Conservation (phyloP, 192 early-diverging fungal species). For the Geranomyces michiganensis region DNA sequence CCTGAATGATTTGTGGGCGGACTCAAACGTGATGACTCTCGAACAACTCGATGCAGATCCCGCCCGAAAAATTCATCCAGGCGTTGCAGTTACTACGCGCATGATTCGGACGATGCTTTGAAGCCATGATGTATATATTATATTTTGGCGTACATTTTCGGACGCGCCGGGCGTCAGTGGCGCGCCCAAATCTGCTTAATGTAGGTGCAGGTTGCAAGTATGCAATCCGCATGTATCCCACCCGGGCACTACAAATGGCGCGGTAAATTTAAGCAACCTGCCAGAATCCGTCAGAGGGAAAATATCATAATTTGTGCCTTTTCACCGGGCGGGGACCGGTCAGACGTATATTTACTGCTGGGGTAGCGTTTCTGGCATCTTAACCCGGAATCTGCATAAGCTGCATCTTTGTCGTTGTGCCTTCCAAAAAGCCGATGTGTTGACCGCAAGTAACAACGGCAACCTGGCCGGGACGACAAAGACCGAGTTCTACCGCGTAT, state of each 20-base stretch:
- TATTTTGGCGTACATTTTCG: too few species aligned
- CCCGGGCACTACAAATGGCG: too few species aligned
- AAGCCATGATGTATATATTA: slow-evolving; percentile 6
- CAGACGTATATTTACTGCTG: too few species aligned
- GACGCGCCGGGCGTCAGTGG: too few species aligned
- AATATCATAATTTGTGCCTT: too few species aligned
- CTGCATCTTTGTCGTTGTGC: slow-evolving; percentile 58
- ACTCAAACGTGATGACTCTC: slow-evolving; percentile 49
- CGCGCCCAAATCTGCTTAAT: too few species aligned
- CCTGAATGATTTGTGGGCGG: slow-evolving; percentile 46
- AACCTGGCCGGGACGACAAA: slow-evolving; percentile 59
- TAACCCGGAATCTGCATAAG: slow-evolving; percentile 43
- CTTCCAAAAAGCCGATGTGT: slow-evolving; percentile 41
- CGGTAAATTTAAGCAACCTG: too few species aligned
- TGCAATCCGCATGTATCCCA: too few species aligned
- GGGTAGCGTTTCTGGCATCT: not conserved
- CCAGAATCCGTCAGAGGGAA: too few species aligned
- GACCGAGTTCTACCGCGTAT: slow-evolving; percentile 55
- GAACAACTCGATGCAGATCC: slow-evolving; percentile 49
- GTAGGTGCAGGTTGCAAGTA: too few species aligned
- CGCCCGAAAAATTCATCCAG: slow-evolving; percentile 57
- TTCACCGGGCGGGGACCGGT: too few species aligned
- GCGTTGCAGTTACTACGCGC: slow-evolving; percentile 55
- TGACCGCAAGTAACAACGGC: slow-evolving; percentile 62
- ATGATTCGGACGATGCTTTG: slow-evolving; percentile 67